Base-by-base conservation (phyloP, 163 green algal genomes). In the Scenedesmus sp. region DNA sequence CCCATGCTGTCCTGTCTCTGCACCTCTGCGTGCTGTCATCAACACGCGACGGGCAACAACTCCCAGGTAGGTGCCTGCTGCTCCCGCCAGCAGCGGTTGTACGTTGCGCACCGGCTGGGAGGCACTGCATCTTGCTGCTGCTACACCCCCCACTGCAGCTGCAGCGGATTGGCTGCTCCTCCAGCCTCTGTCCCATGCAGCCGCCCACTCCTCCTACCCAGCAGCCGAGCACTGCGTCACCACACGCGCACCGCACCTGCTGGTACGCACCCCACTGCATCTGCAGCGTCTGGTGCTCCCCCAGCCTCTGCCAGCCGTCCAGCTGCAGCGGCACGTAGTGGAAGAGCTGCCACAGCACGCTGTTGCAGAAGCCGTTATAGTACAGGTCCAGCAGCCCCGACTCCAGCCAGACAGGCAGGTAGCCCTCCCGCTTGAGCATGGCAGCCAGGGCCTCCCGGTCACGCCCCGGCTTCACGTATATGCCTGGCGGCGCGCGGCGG, bases 361-460 rank as follows among this genome's bases (percentile, higher is more conserved):
- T 97, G 95, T 99, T 99, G 95, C 98, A 99, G 93, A 99, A 99
- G 61, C 98, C 98, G 91, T 98, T 98, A 93, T 99, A 98, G 92
- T 98, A 98, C 35, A 97, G 91, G 86, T 97, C 94, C 78, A 98
- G 95, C 80, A 97, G 95, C 16, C 95, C 93, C 70, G 93, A 92
- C 84, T 99, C 97, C 56, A 99, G 93, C 92, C 97, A 99, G 56
- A 99, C 97, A 2, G 97, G 97, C 3, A 98, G 89, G 92, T 97
- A 99, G 43, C 96, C 96, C 88, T 98, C 94, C 16, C 92, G 72
- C 70, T 93, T 78, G 26, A 99, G 94, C 68, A 96, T 92, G 51
- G 83, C 76, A 22, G 96, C 94, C 44, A 99, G 94, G 16, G 91
- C 90, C 83, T 98, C 96, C 0, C 97, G 91, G 49, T 98, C 96